These are phyloP conservation scores for Carex scoparia DNA, from an alignment of 176 grass and related monocot species.

Conservation along the genomic window DNA sequence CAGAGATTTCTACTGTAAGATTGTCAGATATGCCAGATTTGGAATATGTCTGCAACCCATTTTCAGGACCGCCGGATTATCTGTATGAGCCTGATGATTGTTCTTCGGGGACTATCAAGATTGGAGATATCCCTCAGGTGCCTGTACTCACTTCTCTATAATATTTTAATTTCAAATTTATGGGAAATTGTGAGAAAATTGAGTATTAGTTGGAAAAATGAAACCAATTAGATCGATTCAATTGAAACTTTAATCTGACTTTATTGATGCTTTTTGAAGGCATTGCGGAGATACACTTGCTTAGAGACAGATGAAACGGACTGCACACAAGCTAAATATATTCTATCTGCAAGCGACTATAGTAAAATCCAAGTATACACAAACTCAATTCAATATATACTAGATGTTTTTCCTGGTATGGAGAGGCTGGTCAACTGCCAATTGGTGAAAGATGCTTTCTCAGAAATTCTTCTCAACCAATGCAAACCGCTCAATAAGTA, in stretches of 20 bases:
- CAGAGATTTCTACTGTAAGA: slow-evolving; percentile 62
- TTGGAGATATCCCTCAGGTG: slow-evolving; percentile 91
- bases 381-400: slow-evolving; percentile 74
- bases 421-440: slow-evolving; percentile 68
- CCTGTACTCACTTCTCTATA: neutral
- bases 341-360: slow-evolving; percentile 67
- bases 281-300: slow-evolving; percentile 71
- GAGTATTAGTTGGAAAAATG: neutral
- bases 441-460: slow-evolving; percentile 64
- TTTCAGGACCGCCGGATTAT: slow-evolving; percentile 68
- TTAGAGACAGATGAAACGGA: slow-evolving; percentile 37
- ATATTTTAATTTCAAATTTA: neutral
- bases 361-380: slow-evolving; percentile 73
- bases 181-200: neutral
- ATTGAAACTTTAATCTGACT: neutral
- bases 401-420: slow-evolving; percentile 81
- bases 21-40: slow-evolving; percentile 45
- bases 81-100: slow-evolving; percentile 72
- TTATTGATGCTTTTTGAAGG: slow-evolving; percentile 30
- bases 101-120: slow-evolving; percentile 51
- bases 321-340: slow-evolving; percentile 41
- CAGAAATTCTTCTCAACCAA: slow-evolving; percentile 53
- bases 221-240: neutral
- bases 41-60: slow-evolving; percentile 88
- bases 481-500: slow-evolving; percentile 52